Base-by-base conservation (phyloP, 2,329 filamentous ascomycete species). In the Teratosphaeria zuluensis region DNA sequence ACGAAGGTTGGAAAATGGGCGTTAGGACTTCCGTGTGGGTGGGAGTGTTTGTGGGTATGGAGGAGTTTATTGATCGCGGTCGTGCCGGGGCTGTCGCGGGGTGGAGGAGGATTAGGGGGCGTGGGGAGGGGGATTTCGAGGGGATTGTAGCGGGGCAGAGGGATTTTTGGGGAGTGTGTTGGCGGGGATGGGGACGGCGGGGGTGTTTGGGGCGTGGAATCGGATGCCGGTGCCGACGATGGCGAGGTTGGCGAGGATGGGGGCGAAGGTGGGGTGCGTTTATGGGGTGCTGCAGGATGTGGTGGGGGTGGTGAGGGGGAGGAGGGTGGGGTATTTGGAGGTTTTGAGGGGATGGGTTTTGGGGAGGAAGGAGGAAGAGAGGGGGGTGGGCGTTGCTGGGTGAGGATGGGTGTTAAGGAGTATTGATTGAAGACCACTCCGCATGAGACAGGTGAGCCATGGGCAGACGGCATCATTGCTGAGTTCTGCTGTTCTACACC, bases 171-270 rank as follows among this genome's bases (percentile, higher is more conserved):
- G 88, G 63, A 95, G 89, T 0, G 84, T 90, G 5, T 80, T 92
- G 59, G 91, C 94, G 30, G 92, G 89, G 53, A 77, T 96, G 72
- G 88, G 88, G 0, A 87, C 94, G 38, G 90, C 92, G 0, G 92
- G 92, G 1, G 80, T 85, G 8, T 96, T 96, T 78, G 95, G 91
- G 71, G 77, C 91, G 59, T 88, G 89, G 83, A 89, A 92, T 77
- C 82, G 86, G 51, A 89, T 96, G 67, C 89, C 91, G 35, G 76
- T 92, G 32, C 84, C 86, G 24, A 78, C 74, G 28, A 74, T 76
- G 21, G 75, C 75, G 42, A 69, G 77, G 61, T 94, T 90, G 51
- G 90, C 91, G 55, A 89, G 85, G 70, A 83, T 88, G 65, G 92
- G 91, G 1, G 77, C 96, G 53, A 78, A 88, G 65, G 85, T 91